Percentiles rank a stretch among this genome's conserved stretches.
These are phyloP conservation scores for Fusarium camptoceras DNA, from an alignment of 2,329 filamentous ascomycete species.

Conservation along the genomic window DNA sequence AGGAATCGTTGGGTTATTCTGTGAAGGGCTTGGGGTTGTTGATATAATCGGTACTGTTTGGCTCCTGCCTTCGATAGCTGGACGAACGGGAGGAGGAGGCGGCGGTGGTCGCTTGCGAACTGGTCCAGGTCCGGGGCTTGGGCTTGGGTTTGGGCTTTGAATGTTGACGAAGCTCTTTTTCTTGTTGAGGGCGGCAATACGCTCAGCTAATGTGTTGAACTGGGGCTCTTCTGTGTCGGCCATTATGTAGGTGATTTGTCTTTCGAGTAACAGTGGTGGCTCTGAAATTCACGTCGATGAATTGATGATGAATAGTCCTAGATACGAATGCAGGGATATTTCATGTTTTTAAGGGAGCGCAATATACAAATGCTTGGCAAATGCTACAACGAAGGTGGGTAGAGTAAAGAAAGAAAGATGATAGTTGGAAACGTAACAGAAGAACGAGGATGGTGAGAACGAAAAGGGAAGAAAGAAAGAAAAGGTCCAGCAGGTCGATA, in stretches of 20 bases:
- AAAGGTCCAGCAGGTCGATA: conserved; percentile 9
- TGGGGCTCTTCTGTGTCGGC: conserved; percentile 71
- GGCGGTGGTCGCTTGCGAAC: conserved; percentile 57
- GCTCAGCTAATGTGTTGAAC: conserved; percentile 70
- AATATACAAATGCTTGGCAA: neutral
- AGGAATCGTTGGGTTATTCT: conserved; percentile 35
- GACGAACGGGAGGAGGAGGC: conserved; percentile 57
- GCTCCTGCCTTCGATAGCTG: conserved; percentile 52
- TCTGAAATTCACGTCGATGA: neutral
- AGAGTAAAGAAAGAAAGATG: conserved; percentile 21
- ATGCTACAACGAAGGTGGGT: neutral
- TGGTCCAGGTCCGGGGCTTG: conserved; percentile 53
- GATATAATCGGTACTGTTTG: conserved; percentile 54
- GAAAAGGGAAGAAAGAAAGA: neutral
- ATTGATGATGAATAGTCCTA: conserved; percentile 8
- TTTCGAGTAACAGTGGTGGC: neutral
- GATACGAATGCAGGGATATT: neutral
- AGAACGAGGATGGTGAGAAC: conserved; percentile 7
- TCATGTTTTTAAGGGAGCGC: neutral
- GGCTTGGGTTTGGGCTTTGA: conserved; percentile 44
- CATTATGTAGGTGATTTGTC: conserved; percentile 55
- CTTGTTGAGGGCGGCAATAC: conserved; percentile 72
- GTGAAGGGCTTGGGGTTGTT: conserved; percentile 41
- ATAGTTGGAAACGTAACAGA: conserved; percentile 8
- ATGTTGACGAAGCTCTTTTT: conserved; percentile 68